Evolutionary conservation across 192 early-diverging fungal genomes (phyloP), one percentile per base, ranked within the genome.

Genomic region (Backusella parvicylindrica): DNA sequence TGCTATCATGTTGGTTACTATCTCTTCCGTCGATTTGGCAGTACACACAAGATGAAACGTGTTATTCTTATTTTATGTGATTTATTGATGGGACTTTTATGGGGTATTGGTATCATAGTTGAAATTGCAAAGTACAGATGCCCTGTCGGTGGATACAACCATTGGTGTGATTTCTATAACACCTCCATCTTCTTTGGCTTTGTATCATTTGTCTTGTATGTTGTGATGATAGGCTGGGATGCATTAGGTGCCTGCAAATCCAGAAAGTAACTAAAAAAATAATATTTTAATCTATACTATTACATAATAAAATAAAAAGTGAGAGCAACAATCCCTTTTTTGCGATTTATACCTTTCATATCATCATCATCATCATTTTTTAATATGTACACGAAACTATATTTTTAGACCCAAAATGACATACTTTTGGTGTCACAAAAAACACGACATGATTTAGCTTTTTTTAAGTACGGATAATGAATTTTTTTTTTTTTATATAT

Each of bases 161-260:
- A 74, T 16, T 83, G 75, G 75, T 84, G 82, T 66, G 72, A 81
- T 43, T 84, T 84, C 28, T 80, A 76, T 36, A 84, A 84, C 74
- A 71, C 78, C 9, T 78, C 79, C 41, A 80, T 84, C 31, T 84
- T 84, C 49, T 84, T 64, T 49, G 81, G 81, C 3, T 79, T 78
- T 65, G 28, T 82, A 23, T 65, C 77, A 7, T 78, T 82, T 71
- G 77, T 68, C n/a, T 7, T 49, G 5, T 82, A 64, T 41, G 68
- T 78, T 36, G n/a, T 73, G 9, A 37, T 74, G 26, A n/a, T 75
- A 18, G 66, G 36, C 16, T 78, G 81, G 81, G 81, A 82, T 31
- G 49, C 73, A 41, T 64, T 78, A 31, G 77, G 81, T 32, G 70
- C 70, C 1, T 82, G 77, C 37, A 28, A 26, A 56, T 56, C 50